phyloP scores from a whole-genome alignment of 1,139 yeast species.

The Geotrichum reessii region DNA sequence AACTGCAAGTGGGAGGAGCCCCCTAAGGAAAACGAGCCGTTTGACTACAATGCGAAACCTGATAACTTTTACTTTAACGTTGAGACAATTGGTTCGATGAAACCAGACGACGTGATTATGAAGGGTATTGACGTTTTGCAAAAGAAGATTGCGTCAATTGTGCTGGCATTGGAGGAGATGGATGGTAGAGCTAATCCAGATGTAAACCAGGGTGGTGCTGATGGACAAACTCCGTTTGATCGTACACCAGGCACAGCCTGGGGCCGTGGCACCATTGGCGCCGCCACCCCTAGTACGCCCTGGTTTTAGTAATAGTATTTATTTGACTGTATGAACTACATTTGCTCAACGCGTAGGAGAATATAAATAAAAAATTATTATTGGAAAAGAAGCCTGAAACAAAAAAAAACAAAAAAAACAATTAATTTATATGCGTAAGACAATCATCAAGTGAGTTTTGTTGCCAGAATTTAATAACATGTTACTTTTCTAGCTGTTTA shows the following conservation, averaged over 20 bases:
- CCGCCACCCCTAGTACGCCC: not conserved
- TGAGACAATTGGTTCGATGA: conserved; percentile 85
- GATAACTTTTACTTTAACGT: conserved; percentile 76
- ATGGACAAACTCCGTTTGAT: conserved; percentile 15
- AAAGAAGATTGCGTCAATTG: conserved; percentile 83
- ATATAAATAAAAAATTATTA: not conserved
- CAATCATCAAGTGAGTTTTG: too few relatives aligned
- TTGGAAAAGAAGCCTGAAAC: too few relatives aligned
- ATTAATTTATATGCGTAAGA: too few relatives aligned
- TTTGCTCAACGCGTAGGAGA: not conserved
- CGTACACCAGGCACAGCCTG: conserved; percentile 13
- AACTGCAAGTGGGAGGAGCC: conserved; percentile 97
- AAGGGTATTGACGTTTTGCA: conserved; percentile 81
- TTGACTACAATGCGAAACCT: conserved; percentile 82
- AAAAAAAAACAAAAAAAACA: not conserved
- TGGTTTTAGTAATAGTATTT: not conserved
- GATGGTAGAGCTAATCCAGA: conserved; percentile 17
- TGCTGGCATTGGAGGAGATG: conserved; percentile 62
- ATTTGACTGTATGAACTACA: not conserved
- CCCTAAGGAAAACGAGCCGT: conserved; percentile 80
- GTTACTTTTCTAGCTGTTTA: not conserved
- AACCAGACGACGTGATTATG: conserved; percentile 82
- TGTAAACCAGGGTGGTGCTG: conserved; percentile 9
- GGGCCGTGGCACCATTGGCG: conserved; percentile 9
- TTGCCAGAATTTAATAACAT: not conserved